These are phyloP conservation scores for Apocynum venetum DNA, from an alignment of 257 asterid species.

Conservation along the genomic window DNA sequence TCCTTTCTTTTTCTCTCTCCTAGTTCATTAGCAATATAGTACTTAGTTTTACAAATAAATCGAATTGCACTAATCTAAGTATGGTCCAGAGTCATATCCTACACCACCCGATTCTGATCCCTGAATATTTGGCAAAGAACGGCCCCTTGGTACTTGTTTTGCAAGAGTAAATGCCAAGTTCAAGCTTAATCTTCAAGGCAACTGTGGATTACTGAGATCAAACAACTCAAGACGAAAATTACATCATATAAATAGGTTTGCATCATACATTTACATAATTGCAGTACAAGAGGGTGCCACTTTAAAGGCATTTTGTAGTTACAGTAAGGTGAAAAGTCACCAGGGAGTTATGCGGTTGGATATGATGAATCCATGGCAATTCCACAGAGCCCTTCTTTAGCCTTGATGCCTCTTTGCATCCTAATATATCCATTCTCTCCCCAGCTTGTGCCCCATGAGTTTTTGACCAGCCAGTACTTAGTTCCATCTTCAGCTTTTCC, in stretches of 20 bases:
- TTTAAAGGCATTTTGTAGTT: background rate
- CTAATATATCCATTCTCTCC: slow-evolving; percentile 17
- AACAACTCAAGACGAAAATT: background rate
- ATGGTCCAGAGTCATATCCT: too few relatives aligned
- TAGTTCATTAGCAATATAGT: too few relatives aligned
- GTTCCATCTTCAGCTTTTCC: slow-evolving; percentile 10
- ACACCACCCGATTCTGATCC: too few relatives aligned
- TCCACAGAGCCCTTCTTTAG: slow-evolving; percentile 16
- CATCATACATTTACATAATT: background rate
- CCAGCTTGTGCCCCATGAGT: slow-evolving; percentile 22
- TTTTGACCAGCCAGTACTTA: slow-evolving; percentile 17
- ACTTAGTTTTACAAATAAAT: too few relatives aligned
- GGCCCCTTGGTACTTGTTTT: too few relatives aligned
- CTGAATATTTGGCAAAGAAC: too few relatives aligned
- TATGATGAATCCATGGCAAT: slow-evolving; percentile 15
- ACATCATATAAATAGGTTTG: background rate
- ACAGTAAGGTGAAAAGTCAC: background rate
- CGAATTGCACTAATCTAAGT: too few relatives aligned
- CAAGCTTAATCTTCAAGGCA: too few relatives aligned
- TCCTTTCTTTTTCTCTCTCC: too few relatives aligned
- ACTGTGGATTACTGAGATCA: background rate
- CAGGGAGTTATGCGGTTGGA: slow-evolving; percentile 6
- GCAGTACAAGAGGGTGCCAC: background rate
- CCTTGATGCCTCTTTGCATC: background rate
- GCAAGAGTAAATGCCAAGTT: too few relatives aligned